Evolutionary conservation across 148 eudicot genomes (phyloP), one percentile per base, ranked within the genome.

Genomic region (Beta vulgaris): DNA sequence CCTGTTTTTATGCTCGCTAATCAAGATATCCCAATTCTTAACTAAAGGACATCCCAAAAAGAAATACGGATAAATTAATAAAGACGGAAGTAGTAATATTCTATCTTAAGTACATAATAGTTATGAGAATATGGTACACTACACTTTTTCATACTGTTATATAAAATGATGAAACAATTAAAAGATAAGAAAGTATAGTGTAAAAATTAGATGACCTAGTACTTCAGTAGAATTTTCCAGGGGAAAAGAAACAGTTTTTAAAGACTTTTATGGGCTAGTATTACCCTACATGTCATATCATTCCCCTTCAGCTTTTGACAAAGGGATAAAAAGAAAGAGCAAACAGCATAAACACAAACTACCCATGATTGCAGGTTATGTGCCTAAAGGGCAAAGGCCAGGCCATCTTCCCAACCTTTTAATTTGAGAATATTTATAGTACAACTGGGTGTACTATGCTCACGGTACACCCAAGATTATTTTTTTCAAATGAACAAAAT

Each of bases 201-300:
- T 39, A 39, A 4, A 39, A 39, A 39, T 3, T 39, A 28, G 29
- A 19, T 59, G 7, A 6, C 32, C 18, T 31, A 61, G 67, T 62
- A 62, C 40, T 35, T 21, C 26, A 64, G 26, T 62, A 62, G 68
- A 64, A 64, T 64, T 69, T 46, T 18, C 23, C 5, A 43, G 37
- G 32, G 3, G 19, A 69, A 29, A 69, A 69, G 37, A 69, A 69
- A 69, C 42, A 6, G 37, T 62, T 64, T 51, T 29, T 59, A 19
- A 40, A 66, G 19, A 35, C 31, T 35, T 64, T 40, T 9, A 65
- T 65, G 71, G 67, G 34, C 21, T 6, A 36, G n/a, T n/a, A 25
- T 49, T 79, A 76, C 15, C 76, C 83, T 76, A 71, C 79, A 2
- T 73, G 69, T 74, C 28, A 3, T 40, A 80, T 76, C 49, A 80